These are phyloP conservation scores for Coleophoma crateriformis DNA, from an alignment of 2,329 filamentous ascomycete species.

Conservation along the genomic window DNA sequence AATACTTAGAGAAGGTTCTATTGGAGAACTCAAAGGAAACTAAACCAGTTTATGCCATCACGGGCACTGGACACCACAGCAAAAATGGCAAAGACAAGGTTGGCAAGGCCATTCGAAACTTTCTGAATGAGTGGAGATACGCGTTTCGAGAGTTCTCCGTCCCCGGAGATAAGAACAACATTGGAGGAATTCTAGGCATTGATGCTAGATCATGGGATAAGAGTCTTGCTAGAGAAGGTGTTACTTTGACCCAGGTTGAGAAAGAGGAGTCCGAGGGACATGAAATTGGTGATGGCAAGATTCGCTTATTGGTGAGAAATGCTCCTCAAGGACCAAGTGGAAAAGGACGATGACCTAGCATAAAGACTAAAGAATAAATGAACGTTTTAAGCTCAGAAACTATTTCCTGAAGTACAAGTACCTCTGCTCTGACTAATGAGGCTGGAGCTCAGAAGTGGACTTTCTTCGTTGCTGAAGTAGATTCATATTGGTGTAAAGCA, in stretches of 20 bases:
- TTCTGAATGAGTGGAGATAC: slow-evolving; percentile 93
- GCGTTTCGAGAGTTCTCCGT: slow-evolving; percentile 95
- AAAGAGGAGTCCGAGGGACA: slow-evolving; percentile 52
- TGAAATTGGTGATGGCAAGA: slow-evolving; percentile 63
- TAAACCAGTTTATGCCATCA: slow-evolving; percentile 88
- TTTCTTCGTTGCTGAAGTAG: no score
- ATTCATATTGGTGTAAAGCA: no score
- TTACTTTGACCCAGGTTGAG: slow-evolving; percentile 20
- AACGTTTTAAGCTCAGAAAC: slow-evolving; percentile 14
- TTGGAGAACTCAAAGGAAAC: slow-evolving; percentile 71
- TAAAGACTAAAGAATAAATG: slow-evolving; percentile 18
- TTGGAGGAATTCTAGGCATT: slow-evolving; percentile 71
- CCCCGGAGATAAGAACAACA: slow-evolving; percentile 79
- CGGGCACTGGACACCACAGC: slow-evolving; percentile 92
- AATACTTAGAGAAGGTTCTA: slow-evolving; percentile 85
- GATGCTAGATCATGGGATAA: slow-evolving; percentile 65
- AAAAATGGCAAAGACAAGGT: slow-evolving; percentile 99
- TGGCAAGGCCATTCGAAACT: slow-evolving; percentile 84
- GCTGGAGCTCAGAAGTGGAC: no score
- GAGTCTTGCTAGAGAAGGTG: slow-evolving; percentile 44
- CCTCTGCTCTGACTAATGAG: no score
- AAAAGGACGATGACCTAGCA: slow-evolving; percentile 16
- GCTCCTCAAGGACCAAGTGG: slow-evolving; percentile 24
- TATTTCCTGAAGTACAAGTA: no score
- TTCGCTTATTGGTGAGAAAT: slow-evolving; percentile 57